phyloP scores from a whole-genome alignment of 352 stramenopile genomes.

The Globisporangium polare region DNA sequence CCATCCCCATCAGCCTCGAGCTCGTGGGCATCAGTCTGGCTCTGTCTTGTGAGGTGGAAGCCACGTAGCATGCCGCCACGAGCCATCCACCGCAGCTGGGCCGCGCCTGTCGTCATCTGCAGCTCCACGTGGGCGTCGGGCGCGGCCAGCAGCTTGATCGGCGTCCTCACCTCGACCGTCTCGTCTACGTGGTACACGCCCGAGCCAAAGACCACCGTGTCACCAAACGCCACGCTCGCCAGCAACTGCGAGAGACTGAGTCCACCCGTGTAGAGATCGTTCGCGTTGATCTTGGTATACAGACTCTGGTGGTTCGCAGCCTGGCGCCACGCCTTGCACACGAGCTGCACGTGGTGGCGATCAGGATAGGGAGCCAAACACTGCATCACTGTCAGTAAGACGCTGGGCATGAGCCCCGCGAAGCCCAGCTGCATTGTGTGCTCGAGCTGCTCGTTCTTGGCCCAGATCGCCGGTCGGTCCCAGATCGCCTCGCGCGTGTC shows the following conservation, averaged over 20 bases:
- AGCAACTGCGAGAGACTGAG: constrained; percentile 28
- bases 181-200: constrained; percentile 62
- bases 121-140: constrained; percentile 65
- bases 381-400: constrained; percentile 82
- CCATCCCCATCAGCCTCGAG: neutral
- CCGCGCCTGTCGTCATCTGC: constrained; percentile 46
- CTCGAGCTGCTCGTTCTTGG: constrained; percentile 86
- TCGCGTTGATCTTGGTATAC: constrained; percentile 46
- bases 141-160: constrained; percentile 43
- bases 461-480: constrained; percentile 88
- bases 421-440: constrained; percentile 64
- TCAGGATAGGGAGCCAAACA: constrained; percentile 75
- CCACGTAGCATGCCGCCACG: constrained; percentile 57
- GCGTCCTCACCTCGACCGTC: constrained; percentile 38
- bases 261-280: constrained; percentile 31
- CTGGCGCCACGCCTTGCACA: constrained; percentile 52
- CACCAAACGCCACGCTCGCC: constrained; percentile 21
- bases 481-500: constrained; percentile 93
- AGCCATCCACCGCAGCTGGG: constrained; percentile 55
- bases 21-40: neutral
- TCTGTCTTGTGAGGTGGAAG: constrained; percentile 52
- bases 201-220: constrained; percentile 62
- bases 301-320: constrained; percentile 39
- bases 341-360: constrained; percentile 38
- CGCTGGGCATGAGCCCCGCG: constrained; percentile 63